A percentile compares a stretch with the other conserved stretches of the same genome.
Conservation (phyloP, 805 yeast species). For the Lachancea dasiensis region DNA sequence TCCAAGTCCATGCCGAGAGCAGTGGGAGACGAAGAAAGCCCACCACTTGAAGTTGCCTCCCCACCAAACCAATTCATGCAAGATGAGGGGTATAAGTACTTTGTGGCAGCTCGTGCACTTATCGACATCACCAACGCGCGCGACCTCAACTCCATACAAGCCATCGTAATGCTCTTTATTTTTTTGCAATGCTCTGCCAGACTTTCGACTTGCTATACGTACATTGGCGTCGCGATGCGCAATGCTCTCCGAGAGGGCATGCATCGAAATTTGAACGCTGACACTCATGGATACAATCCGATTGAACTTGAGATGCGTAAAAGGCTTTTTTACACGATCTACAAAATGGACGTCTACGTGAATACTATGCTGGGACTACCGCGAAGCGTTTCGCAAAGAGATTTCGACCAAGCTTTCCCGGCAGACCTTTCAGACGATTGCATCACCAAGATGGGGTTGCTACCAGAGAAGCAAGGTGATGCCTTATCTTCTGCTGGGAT, state of each 20-base stretch:
- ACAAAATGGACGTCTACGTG: conserved; percentile 85
- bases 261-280: conserved; percentile 61
- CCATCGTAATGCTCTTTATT: conserved; percentile 78
- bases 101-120: conserved; percentile 77
- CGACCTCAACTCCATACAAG: conserved; percentile 76
- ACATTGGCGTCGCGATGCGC: conserved; percentile 83
- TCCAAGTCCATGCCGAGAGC: conserved; percentile 36
- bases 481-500: conserved; percentile 40
- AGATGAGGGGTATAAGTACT: conserved; percentile 74
- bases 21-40: conserved; percentile 14
- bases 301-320: conserved; percentile 82
- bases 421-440: conserved; percentile 80
- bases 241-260: conserved; percentile 82
- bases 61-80: conserved; percentile 30
- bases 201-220: conserved; percentile 82
- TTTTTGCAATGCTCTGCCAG: conserved; percentile 88
- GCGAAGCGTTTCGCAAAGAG: conserved; percentile 65
- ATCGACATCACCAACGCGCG: conserved; percentile 84
- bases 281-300: conserved; percentile 41
- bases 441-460: conserved; percentile 54
- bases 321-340: conserved; percentile 80
- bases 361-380: conserved; percentile 88
- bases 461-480: conserved; percentile 22
- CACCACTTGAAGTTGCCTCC: no score
- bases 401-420: conserved; percentile 83